Conservation (phyloP, 208 protist genomes). For the Wallacemonas sp. region DNA sequence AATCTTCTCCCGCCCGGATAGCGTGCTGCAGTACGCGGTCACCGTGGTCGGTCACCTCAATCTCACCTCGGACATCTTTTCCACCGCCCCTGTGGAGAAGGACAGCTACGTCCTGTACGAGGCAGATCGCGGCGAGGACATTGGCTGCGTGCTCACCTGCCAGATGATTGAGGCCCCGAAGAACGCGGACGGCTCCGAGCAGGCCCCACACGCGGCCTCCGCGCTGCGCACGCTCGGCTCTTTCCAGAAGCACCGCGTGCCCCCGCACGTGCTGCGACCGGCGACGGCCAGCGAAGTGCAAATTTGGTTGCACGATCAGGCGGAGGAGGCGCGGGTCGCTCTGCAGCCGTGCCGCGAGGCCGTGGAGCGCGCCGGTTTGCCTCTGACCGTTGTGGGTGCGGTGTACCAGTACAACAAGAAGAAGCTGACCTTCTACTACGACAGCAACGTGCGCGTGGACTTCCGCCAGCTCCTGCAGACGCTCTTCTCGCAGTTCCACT, state of each 20-base stretch:
- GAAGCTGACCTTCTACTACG: slow-evolving; percentile 89
- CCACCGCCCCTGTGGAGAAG: slow-evolving; percentile 22
- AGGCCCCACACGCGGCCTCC: not conserved
- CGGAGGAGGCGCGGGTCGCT: slow-evolving; percentile 50
- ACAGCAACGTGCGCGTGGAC: slow-evolving; percentile 70
- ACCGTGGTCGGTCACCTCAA: slow-evolving; percentile 55
- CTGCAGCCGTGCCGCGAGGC: slow-evolving; percentile 56
- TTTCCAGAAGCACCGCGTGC: slow-evolving; percentile 17
- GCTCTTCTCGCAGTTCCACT: slow-evolving; percentile 78
- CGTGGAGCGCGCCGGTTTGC: slow-evolving; percentile 47
- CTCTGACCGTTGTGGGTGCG: slow-evolving; percentile 63
- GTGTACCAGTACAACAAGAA: slow-evolving; percentile 89
- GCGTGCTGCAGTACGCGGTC: slow-evolving; percentile 25
- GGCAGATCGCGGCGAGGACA: slow-evolving; percentile 76
- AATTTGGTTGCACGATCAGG: slow-evolving; percentile 55
- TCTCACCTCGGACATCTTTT: slow-evolving; percentile 24
- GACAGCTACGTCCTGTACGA: slow-evolving; percentile 78
- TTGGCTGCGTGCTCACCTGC: slow-evolving; percentile 70
- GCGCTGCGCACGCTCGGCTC: not conserved
- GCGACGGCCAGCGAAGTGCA: slow-evolving; percentile 67
- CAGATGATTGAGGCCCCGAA: slow-evolving; percentile 17
- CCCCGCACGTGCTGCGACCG: slow-evolving; percentile 38
- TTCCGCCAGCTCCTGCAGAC: slow-evolving; percentile 76
- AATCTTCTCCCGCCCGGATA: not conserved
- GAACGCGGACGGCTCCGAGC: not conserved